phyloP scores from a whole-genome alignment of 1,284 basidiomycete genomes.

The Phylloporus sp. region DNA sequence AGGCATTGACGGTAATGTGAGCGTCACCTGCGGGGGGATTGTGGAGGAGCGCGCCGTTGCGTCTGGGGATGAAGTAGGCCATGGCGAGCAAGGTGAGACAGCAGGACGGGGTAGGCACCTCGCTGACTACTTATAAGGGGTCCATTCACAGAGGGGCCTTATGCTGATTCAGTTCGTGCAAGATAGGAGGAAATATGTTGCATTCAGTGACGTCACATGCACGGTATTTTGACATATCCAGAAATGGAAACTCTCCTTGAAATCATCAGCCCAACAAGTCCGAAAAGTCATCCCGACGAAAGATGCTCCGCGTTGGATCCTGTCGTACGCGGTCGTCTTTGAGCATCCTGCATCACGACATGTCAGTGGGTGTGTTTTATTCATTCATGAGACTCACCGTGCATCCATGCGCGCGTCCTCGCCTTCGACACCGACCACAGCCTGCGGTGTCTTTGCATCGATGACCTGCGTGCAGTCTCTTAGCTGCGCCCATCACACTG shows the following conservation, averaged over 20 bases:
- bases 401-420: conserved; percentile 90
- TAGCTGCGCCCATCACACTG: neutral
- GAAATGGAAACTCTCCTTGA: conserved; percentile 14
- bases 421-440: conserved; percentile 85
- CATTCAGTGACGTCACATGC: conserved; percentile 27
- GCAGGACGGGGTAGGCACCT: neutral
- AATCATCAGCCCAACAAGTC: conserved; percentile 16
- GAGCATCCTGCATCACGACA: conserved; percentile 53
- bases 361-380: neutral
- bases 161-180: conserved; percentile 22
- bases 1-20: conserved; percentile 46
- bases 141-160: conserved; percentile 7
- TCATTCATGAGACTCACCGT: conserved; percentile 51
- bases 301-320: conserved; percentile 54
- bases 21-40: conserved; percentile 46
- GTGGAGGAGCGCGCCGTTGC: conserved; percentile 24
- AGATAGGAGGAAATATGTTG: conserved; percentile 23
- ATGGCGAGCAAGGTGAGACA: conserved; percentile 16
- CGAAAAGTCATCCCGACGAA: conserved; percentile 41
- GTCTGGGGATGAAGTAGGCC: conserved; percentile 15
- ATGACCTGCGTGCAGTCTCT: neutral
- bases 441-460: conserved; percentile 76
- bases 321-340: conserved; percentile 70
- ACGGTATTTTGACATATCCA: conserved; percentile 21
- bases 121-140: conserved; percentile 25